phyloP scores from a whole-genome alignment of 306 rosid genomes.

The Fagus crenata region DNA sequence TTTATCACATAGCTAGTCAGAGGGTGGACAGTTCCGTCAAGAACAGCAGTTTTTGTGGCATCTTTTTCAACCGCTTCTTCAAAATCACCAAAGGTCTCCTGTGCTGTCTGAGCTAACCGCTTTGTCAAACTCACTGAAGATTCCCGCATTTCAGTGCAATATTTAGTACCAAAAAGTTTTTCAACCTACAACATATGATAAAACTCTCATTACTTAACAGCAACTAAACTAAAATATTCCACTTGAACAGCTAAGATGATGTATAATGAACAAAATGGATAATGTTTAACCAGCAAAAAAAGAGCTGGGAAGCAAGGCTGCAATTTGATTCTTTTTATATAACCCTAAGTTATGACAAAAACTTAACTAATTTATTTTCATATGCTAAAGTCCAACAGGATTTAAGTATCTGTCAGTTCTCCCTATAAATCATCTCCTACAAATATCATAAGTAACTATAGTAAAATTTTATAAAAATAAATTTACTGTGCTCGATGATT shows the following conservation, averaged over 20 bases:
- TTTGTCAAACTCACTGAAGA: conserved; percentile 67
- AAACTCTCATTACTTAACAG: neutral
- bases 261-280: neutral
- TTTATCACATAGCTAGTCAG: conserved; percentile 95
- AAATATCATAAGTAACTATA: neutral
- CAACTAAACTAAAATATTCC: neutral
- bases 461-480: neutral
- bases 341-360: neutral
- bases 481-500: neutral
- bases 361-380: neutral
- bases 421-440: neutral
- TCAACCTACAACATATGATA: conserved; percentile 46
- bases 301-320: neutral
- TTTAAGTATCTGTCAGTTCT: neutral
- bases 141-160: conserved; percentile 78
- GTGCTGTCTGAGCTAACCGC: conserved; percentile 93
- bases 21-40: conserved; percentile 98
- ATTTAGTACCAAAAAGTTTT: conserved; percentile 64
- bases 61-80: conserved; percentile 99
- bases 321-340: neutral
- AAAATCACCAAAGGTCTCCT: conserved; percentile 91
- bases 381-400: neutral
- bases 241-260: neutral
- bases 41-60: conserved; percentile 88
- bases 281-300: neutral